phyloP scores from a whole-genome alignment of 2,329 filamentous ascomycete species.

The Alternaria sp. region DNA sequence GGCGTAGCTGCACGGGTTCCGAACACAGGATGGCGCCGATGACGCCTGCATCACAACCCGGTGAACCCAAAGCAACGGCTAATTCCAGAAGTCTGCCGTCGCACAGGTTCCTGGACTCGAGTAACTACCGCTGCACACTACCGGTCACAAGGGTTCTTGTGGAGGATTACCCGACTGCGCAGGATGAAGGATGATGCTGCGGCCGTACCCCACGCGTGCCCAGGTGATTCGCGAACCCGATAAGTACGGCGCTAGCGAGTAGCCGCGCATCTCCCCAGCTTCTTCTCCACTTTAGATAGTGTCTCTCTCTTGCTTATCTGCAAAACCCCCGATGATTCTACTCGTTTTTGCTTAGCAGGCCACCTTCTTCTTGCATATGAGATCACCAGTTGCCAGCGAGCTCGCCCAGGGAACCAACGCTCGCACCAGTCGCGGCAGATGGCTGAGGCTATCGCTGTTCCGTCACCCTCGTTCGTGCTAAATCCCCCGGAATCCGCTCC shows the following conservation, averaged over 20 bases:
- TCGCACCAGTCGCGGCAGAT: constrained; percentile 41
- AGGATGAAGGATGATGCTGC: not conserved
- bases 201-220: constrained; percentile 21
- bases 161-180: not conserved
- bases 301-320: constrained; percentile 24
- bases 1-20: constrained; percentile 6
- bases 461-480: constrained; percentile 56
- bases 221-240: constrained; percentile 15
- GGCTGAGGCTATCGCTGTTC: constrained; percentile 68
- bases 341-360: constrained; percentile 6
- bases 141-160: not conserved
- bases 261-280: constrained; percentile 27
- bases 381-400: constrained; percentile 15
- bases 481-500: constrained; percentile 19
- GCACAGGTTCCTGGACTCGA: constrained; percentile 15
- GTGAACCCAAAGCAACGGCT: not conserved
- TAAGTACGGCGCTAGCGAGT: constrained; percentile 19
- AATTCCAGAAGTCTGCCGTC: not conserved
- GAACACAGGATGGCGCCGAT: constrained; percentile 6
- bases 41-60: constrained; percentile 10
- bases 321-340: not conserved
- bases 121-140: not conserved
- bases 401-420: constrained; percentile 24
- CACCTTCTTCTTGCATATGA: constrained; percentile 10
- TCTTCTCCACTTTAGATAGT: constrained; percentile 42